Evolutionary conservation across 495 filamentous ascomycete genomes (phyloP).

Genomic region (Daldinia loculata): DNA sequence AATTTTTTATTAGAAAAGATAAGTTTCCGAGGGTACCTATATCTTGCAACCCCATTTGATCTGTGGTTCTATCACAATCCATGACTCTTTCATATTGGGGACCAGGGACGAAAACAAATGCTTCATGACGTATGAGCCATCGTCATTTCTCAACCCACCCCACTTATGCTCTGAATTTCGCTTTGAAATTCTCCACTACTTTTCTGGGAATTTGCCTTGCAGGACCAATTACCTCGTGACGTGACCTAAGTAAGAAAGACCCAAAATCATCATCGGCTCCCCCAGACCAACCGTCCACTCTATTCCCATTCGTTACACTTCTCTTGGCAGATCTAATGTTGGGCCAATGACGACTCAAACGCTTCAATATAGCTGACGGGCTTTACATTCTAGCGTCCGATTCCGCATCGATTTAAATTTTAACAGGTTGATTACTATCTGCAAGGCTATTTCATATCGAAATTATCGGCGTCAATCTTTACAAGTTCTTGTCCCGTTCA

Average conservation of each 20-base stretch:
- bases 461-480: constrained; percentile 23
- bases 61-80: constrained; percentile 10
- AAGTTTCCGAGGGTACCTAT: background rate
- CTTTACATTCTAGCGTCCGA: constrained; percentile 13
- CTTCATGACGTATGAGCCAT: constrained; percentile 38
- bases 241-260: constrained; percentile 9
- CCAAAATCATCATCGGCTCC: constrained; percentile 22
- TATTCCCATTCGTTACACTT: constrained; percentile 19
- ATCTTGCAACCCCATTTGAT: constrained; percentile 2
- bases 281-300: background rate
- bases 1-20: background rate
- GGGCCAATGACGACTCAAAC: constrained; percentile 26
- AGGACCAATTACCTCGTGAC: constrained; percentile 38
- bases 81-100: constrained; percentile 40
- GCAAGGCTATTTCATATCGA: constrained; percentile 28
- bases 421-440: constrained; percentile 15
- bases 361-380: constrained; percentile 12
- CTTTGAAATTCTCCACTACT: constrained; percentile 11
- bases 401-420: constrained; percentile 18
- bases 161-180: constrained; percentile 17
- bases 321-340: constrained; percentile 25
- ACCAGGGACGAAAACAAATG: constrained; percentile 21
- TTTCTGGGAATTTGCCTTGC: constrained; percentile 27
- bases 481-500: background rate
- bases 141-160: constrained; percentile 40